Evolutionary conservation across 2,329 filamentous ascomycete genomes (phyloP), one percentile per base, ranked within the genome.

Genomic region (Chaetomiaceae sp.): DNA sequence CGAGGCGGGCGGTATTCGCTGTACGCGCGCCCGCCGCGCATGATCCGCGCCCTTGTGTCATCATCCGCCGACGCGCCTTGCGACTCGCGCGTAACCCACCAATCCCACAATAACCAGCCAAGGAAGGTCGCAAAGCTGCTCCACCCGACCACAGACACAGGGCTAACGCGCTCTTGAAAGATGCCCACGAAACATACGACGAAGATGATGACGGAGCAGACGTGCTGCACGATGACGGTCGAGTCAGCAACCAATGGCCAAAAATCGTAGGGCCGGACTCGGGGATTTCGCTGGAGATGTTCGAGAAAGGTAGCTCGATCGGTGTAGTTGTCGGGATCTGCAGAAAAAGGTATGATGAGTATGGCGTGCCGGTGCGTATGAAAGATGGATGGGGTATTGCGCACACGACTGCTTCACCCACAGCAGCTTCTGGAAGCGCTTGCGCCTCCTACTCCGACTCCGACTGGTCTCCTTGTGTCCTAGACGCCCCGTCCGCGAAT

Each of bases 251-350:
- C 90, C 30, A 99, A 78, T 8, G 91, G 90, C 92, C 94, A 99
- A 71, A 99, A 99, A 66, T 97, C 91, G 70, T 99, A 99, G 0
- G 92, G 92, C 61, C 94, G 87, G 48, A 97, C 80, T 36, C 91
- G 85, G 4, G 92, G 92, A 68, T 99, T 99, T 43, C 91, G 84
- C 70, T 99, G 92, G 16, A 99, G 82, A 64, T 95, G 90, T 66
- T 96, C 92, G 61, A 99, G 85, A 64, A 99, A 99, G 1, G 94
- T 97, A 55, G 89, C 89, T 67, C 94, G 90, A 67, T 99, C 94
- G 36, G 94, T 97, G 68, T 97, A 97, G 70, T 99, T 99, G 70
- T 99, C 94, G n/a, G 94, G 91, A 67, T 95, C 89, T 91, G 61
- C 30, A 37, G 8, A 16, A 13, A 14, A 43, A 13, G 21, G 11